phyloP scores from a whole-genome alignment of 2,329 filamentous ascomycete genomes.

The Gyromitra esculenta region DNA sequence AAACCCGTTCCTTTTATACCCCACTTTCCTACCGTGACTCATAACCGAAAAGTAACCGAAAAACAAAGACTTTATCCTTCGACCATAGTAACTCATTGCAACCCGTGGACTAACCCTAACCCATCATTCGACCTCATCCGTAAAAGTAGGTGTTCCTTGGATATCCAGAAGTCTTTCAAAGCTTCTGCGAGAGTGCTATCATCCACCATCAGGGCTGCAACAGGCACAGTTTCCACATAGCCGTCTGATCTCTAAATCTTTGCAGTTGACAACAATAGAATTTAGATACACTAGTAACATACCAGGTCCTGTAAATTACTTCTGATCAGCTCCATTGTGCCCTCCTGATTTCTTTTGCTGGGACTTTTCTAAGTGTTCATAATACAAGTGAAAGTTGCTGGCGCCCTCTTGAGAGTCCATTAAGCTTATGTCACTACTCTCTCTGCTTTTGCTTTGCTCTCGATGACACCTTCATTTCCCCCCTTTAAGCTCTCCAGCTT shows the following conservation, averaged over 20 bases:
- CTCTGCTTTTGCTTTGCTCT: neutral
- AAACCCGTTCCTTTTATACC: too few relatives aligned
- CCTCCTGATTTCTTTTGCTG: neutral
- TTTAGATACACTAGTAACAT: neutral
- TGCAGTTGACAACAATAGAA: neutral
- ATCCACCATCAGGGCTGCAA: neutral
- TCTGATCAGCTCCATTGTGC: neutral
- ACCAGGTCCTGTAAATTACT: neutral
- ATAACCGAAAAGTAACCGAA: too few relatives aligned
- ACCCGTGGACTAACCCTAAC: too few relatives aligned
- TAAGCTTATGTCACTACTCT: neutral
- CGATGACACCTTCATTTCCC: neutral
- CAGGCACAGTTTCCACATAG: neutral
- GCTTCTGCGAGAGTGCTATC: neutral
- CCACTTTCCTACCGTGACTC: too few relatives aligned
- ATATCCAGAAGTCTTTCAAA: neutral
- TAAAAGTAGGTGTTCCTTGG: neutral
- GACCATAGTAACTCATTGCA: too few relatives aligned
- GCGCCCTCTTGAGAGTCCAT: neutral
- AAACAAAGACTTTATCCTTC: too few relatives aligned
- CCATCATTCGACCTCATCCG: too few relatives aligned
- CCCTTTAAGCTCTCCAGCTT: neutral
- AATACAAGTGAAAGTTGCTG: neutral
- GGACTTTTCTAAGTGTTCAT: slow-evolving; percentile 9
- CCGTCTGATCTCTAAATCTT: neutral